Base-by-base conservation (phyloP, 495 filamentous ascomycete genomes). In the Hypoxylon trugodes region DNA sequence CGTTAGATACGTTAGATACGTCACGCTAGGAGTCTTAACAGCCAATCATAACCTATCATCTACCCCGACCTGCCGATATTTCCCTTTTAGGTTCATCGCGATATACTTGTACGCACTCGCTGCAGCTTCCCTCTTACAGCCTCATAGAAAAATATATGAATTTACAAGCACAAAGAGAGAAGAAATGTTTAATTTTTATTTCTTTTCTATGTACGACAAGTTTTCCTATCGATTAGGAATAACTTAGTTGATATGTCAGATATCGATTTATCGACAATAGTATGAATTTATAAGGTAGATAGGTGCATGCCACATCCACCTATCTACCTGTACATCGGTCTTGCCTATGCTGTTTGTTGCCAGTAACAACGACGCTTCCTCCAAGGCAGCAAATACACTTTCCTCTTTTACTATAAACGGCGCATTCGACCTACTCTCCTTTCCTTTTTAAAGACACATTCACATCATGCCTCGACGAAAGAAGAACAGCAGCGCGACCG, bases 381-480 rank as follows among this genome's bases (percentile, higher is more conserved):
- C n/a, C n/a, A n/a, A n/a, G n/a, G n/a, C n/a, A n/a, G n/a, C n/a
- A n/a, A n/a, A n/a, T n/a, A n/a, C n/a, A n/a, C n/a, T n/a, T n/a
- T n/a, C n/a, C n/a, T n/a, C n/a, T n/a, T n/a, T n/a, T n/a, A n/a
- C n/a, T n/a, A n/a, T n/a, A n/a, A n/a, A n/a, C n/a, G n/a, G n/a
- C n/a, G n/a, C n/a, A n/a, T n/a, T n/a, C n/a, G n/a, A n/a, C n/a
- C n/a, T n/a, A n/a, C n/a, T n/a, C n/a, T 4, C 16, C 15, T n/a
- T 15, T 9, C 24, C 16, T 16, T 26, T 6, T 26, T 12, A 26
- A n/a, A 6, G n/a, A n/a, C n/a, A 6, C 24, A 48, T 41, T 40
- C 21, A 24, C n/a, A 47, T 7, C 21, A 65, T 65, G 61, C 48
- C 61, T 41, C 54, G 47, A 4, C 54, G 61, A 49, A 65, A 65